A percentile compares a stretch with the other conserved stretches of the same genome.
phyloP scores from a whole-genome alignment of 257 asterid species.

The Hygrophila difformis region DNA sequence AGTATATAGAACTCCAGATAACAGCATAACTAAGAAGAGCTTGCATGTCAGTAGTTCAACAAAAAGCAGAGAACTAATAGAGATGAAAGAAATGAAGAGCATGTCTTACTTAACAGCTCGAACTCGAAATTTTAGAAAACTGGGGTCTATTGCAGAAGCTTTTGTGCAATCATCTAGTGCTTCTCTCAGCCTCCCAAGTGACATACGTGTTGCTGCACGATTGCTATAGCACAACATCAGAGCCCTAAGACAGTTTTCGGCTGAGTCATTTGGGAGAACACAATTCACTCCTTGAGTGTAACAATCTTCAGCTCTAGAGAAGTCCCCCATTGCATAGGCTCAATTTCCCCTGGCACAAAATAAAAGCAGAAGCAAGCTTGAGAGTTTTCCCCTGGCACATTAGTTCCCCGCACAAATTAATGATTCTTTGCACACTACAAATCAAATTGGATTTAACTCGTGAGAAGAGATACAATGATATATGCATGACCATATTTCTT shows the following conservation, averaged over 20 bases:
- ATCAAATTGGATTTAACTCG: no score
- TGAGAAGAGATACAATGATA: no score
- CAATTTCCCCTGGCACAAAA: constrained; percentile 79
- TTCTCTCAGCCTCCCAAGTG: constrained; percentile 83
- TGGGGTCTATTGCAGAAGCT: constrained; percentile 78
- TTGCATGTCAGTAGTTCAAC: no score
- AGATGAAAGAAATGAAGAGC: constrained; percentile 13
- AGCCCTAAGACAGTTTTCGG: constrained; percentile 70
- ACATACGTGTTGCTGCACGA: constrained; percentile 93
- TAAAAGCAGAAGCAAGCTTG: constrained; percentile 24
- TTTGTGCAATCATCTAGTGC: constrained; percentile 83
- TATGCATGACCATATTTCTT: no score
- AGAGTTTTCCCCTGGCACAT: not conserved
- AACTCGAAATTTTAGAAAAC: constrained; percentile 69
- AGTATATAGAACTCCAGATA: constrained; percentile 5
- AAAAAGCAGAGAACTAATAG: constrained; percentile 8
- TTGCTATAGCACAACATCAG: constrained; percentile 89
- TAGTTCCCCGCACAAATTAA: no score
- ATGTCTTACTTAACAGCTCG: constrained; percentile 88
- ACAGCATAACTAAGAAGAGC: constrained; percentile 14
- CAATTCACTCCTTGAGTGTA: constrained; percentile 75
- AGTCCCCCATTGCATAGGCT: constrained; percentile 84
- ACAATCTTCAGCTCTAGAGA: constrained; percentile 76
- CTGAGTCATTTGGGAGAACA: constrained; percentile 55
- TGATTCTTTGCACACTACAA: no score